phyloP scores from a whole-genome alignment of 805 yeast species.

The Pichia sporocuriosa region DNA sequence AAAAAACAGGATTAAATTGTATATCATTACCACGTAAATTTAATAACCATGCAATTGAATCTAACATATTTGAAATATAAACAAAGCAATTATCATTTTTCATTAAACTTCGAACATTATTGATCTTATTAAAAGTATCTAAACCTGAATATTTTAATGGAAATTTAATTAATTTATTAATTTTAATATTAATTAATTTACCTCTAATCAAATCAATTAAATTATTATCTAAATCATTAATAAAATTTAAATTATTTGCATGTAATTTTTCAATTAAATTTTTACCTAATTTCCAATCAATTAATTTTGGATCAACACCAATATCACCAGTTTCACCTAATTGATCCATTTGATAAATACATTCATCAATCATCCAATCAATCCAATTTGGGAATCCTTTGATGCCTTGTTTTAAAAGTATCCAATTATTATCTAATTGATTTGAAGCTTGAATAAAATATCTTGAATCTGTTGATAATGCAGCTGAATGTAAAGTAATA shows the following conservation, averaged over 20 bases:
- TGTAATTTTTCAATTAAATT: conserved; percentile 30
- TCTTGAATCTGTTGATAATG: conserved; percentile 88
- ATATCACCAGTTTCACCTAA: conserved; percentile 33
- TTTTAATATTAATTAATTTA: conserved; percentile 15
- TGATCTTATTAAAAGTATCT: conserved; percentile 31
- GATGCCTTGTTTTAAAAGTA: conserved; percentile 69
- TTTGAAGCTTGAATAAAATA: conserved; percentile 86
- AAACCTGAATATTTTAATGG: conserved; percentile 38
- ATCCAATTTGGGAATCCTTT: conserved; percentile 63
- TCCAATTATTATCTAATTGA: conserved; percentile 78
- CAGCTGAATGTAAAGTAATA: conserved; percentile 63
- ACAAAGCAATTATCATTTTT: conserved; percentile 31
- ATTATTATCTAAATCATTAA: conserved; percentile 49
- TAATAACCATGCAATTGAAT: conserved; percentile 48
- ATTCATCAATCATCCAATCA: conserved; percentile 61
- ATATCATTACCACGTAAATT: conserved; percentile 60
- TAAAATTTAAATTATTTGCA: conserved; percentile 37
- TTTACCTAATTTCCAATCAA: conserved; percentile 45
- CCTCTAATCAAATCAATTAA: conserved; percentile 59
- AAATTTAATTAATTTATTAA: conserved; percentile 29
- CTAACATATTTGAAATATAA: conserved; percentile 45
- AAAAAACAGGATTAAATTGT: conserved; percentile 82
- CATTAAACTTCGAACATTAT: conserved; percentile 25
- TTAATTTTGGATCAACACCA: conserved; percentile 78
- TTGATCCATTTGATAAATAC: conserved; percentile 19